Evolutionary conservation across 2,329 filamentous ascomycete genomes (phyloP), one percentile per base, ranked within the genome.

Genomic region (Lecanicillium sp.): DNA sequence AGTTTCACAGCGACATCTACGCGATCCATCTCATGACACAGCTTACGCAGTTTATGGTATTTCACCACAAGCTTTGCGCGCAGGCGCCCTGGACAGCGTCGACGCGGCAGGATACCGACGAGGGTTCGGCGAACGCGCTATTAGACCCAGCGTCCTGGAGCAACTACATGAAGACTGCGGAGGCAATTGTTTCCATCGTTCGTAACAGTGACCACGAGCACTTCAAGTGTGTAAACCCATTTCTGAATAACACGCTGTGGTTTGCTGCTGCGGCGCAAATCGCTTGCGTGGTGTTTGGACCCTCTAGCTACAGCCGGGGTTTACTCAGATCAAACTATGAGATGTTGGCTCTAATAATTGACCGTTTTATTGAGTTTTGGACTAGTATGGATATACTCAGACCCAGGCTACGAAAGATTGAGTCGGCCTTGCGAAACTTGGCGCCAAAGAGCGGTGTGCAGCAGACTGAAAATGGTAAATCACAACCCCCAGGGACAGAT

Each of bases 21-120:
- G 51, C 50, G 33, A 56, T 60, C 10, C 51, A 56, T 42, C 31
- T 59, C 22, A 59, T 61, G 56, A 53, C 48, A 0, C 56, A 60
- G 41, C 51, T 61, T 9, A 49, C 55, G 11, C 47, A 51, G 8
- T 47, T 61, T 36, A 60, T 61, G 58, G 54, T 56, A 20, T 45
- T 55, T 33, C 51, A 55, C 29, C 53, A 57, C 39, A 47, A 57
- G 29, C 44, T 57, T 13, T 59, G 32, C 32, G 19, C 32, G 18
- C 32, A 33, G 10, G 31, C 31, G 15, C 31, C 31, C 12, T 33
- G 31, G 31, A 17, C 31, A 10, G 30, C 30, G 3, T 56, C 38
- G 39, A 48, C 39, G 46, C 8, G 27, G n/a, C 29, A n/a, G n/a
- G 22, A 33, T 13, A 13, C 14, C 10, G 17, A 25, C 12, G 18